A percentile compares a stretch with the other conserved stretches of the same genome.
Evolutionary conservation across 2,329 filamentous ascomycete species (phyloP).

Genomic region (Sclerotinia subarctica): DNA sequence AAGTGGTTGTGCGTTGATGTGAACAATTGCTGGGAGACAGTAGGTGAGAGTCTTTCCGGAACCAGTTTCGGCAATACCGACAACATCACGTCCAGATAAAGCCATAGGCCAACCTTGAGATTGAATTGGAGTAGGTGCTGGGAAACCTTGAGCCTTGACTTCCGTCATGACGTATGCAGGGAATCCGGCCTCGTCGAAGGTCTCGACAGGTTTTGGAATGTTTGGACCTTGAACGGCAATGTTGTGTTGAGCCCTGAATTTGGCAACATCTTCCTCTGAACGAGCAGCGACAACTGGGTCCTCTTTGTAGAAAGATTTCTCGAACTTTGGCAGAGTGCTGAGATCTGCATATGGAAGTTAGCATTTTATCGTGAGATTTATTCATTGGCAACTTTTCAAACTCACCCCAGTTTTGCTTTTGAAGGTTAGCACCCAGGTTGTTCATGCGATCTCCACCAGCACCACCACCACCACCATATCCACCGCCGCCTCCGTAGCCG

Average conservation of each 20-base stretch:
- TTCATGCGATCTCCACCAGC: slow-evolving; percentile 92
- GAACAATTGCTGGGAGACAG: slow-evolving; percentile 95
- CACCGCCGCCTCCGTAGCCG: slow-evolving; percentile 40
- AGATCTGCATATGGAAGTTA: slow-evolving; percentile 57
- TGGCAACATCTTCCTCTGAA: slow-evolving; percentile 75
- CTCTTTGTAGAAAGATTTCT: slow-evolving; percentile 99
- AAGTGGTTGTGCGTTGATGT: slow-evolving; percentile 98
- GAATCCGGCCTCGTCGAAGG: slow-evolving; percentile 96
- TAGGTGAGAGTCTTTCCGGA: slow-evolving; percentile 99
- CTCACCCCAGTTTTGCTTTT: slow-evolving; percentile 86
- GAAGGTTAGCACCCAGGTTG: slow-evolving; percentile 80
- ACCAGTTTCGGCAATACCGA: slow-evolving; percentile 98
- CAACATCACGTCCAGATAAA: slow-evolving; percentile 93
- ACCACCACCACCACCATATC: slow-evolving; percentile 49
- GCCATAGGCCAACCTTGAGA: slow-evolving; percentile 99
- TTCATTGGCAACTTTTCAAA: not conserved
- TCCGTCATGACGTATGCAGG: slow-evolving; percentile 96
- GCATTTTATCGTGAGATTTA: not conserved
- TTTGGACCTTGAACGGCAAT: slow-evolving; percentile 78
- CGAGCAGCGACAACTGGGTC: slow-evolving; percentile 73
- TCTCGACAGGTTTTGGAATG: slow-evolving; percentile 91
- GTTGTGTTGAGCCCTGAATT: slow-evolving; percentile 79
- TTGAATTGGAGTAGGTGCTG: slow-evolving; percentile 91
- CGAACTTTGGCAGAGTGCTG: slow-evolving; percentile 82
- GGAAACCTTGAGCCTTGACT: slow-evolving; percentile 96